These are phyloP conservation scores for Talaromyces sp. DNA, from an alignment of 2,329 filamentous ascomycete species.

Conservation along the genomic window DNA sequence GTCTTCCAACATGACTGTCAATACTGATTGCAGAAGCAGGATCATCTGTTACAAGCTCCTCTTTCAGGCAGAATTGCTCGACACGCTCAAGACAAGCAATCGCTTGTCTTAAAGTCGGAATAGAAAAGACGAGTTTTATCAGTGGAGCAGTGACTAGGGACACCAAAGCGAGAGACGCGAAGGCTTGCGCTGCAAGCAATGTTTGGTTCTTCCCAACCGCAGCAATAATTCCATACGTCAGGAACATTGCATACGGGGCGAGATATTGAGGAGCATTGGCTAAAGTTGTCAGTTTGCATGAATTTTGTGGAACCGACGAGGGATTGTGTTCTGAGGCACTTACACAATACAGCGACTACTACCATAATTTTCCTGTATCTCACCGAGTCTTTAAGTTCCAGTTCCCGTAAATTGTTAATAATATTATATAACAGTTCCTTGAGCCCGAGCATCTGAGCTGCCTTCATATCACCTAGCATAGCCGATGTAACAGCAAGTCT, in stretches of 20 bases:
- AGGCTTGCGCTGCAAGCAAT: conserved; percentile 23
- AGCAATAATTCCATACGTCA: conserved; percentile 23
- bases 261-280: conserved; percentile 6
- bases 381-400: conserved; percentile 27
- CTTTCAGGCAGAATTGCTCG: conserved; percentile 31
- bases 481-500: conserved; percentile 19
- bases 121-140: conserved; percentile 23
- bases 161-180: conserved; percentile 28
- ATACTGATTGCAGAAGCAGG: background rate
- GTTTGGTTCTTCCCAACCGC: conserved; percentile 14
- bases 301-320: background rate
- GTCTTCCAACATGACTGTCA: background rate
- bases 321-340: background rate
- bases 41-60: conserved; percentile 8
- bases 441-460: conserved; percentile 50
- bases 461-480: conserved; percentile 41
- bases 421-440: conserved; percentile 38
- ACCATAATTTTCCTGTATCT: conserved; percentile 7
- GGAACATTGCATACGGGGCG: conserved; percentile 30
- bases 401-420: conserved; percentile 37
- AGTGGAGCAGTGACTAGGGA: conserved; percentile 24
- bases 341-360: conserved; percentile 1
- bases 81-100: conserved; percentile 42
- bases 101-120: conserved; percentile 36
- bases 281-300: background rate